Evolutionary conservation across 345 rosid genomes (phyloP).

Genomic region (Citrus australasica): DNA sequence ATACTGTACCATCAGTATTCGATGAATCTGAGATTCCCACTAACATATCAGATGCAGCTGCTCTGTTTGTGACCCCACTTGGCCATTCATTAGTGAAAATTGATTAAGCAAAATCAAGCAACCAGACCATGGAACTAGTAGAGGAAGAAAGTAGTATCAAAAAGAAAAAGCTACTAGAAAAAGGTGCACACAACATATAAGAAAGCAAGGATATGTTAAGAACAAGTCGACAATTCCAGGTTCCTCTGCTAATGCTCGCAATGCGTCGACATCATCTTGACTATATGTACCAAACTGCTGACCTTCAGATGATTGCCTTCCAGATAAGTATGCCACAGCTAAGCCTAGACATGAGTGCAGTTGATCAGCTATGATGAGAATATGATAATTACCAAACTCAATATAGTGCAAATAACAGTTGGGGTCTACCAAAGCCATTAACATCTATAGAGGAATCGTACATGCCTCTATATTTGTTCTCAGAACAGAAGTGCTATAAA

Average conservation of each 20-base stretch:
- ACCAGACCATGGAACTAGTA: neutral
- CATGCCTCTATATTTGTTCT: neutral
- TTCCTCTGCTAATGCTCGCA: slow-evolving; percentile 93
- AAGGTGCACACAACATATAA: neutral
- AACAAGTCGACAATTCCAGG: slow-evolving; percentile 76
- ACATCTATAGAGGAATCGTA: neutral
- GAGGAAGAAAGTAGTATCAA: neutral
- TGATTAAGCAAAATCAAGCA: slow-evolving; percentile 45
- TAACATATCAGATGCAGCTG: slow-evolving; percentile 51
- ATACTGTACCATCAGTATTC: slow-evolving; percentile 49
- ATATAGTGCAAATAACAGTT: neutral
- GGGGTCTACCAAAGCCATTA: neutral
- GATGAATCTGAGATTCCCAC: slow-evolving; percentile 46
- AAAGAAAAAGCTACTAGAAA: neutral
- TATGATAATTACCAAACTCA: neutral
- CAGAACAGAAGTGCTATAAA: neutral
- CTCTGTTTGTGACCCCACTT: slow-evolving; percentile 58
- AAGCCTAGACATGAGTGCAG: slow-evolving; percentile 51
- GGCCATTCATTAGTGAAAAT: slow-evolving; percentile 91
- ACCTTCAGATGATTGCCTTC: slow-evolving; percentile 50
- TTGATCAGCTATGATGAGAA: slow-evolving; percentile 18
- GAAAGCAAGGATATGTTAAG: slow-evolving; percentile 75
- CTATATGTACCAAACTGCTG: slow-evolving; percentile 71
- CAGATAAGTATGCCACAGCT: slow-evolving; percentile 77
- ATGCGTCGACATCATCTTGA: slow-evolving; percentile 81